These are phyloP conservation scores for Metschnikowia kofuensis DNA, from an alignment of 805 yeast species.

Conservation along the genomic window DNA sequence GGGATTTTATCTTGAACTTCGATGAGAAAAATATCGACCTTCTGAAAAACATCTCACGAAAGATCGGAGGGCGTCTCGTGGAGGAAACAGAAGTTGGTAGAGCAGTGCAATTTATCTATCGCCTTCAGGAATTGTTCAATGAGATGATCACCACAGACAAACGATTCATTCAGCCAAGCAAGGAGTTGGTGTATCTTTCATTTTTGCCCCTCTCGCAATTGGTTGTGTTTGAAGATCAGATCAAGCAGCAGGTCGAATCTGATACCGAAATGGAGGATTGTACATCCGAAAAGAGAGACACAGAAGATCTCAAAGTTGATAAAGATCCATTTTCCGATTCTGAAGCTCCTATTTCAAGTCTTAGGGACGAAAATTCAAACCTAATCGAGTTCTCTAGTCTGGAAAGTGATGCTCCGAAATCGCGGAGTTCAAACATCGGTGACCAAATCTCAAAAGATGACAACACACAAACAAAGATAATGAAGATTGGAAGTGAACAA, in stretches of 20 bases:
- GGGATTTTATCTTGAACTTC: slow-evolving; percentile 62
- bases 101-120: slow-evolving; percentile 76
- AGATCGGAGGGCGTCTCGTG: slow-evolving; percentile 85
- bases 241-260: neutral
- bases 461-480: slow-evolving; percentile 15
- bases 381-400: slow-evolving; percentile 6
- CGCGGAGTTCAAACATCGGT: neutral
- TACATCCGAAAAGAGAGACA: neutral
- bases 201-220: slow-evolving; percentile 69
- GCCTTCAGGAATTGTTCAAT: slow-evolving; percentile 63
- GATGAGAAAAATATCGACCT: slow-evolving; percentile 28
- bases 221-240: slow-evolving; percentile 49
- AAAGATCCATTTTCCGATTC: slow-evolving; percentile 1
- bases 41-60: slow-evolving; percentile 34
- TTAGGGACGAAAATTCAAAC: neutral
- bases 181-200: slow-evolving; percentile 84
- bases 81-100: slow-evolving; percentile 76
- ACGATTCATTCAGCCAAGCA: slow-evolving; percentile 74
- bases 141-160: slow-evolving; percentile 62
- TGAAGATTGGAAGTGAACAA: slow-evolving; percentile 54
- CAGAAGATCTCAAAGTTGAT: neutral
- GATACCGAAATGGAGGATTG: slow-evolving; percentile 4
- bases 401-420: neutral
- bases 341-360: neutral
- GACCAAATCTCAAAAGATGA: slow-evolving; percentile 5